Evolutionary conservation across 176 grass and related monocot genomes (phyloP).

Genomic region (Oryza glaberrima): DNA sequence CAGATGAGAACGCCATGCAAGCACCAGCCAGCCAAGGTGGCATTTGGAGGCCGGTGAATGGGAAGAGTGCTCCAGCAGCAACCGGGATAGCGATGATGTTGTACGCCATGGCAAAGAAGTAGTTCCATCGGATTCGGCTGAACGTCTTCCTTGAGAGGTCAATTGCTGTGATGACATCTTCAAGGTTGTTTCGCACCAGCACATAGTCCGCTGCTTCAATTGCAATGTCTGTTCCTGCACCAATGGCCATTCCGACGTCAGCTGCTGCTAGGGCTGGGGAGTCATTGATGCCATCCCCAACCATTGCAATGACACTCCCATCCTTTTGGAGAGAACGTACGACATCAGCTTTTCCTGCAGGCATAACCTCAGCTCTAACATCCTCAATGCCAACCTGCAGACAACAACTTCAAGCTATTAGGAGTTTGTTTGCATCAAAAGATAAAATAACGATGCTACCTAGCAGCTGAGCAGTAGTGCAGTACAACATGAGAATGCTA

Average conservation of each 20-base stretch:
- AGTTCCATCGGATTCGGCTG: conserved; percentile 77
- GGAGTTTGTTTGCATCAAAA: background rate
- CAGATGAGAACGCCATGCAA: conserved; percentile 93
- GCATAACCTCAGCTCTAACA: conserved; percentile 79
- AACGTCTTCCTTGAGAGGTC: conserved; percentile 91
- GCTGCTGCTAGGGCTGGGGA: conserved; percentile 83
- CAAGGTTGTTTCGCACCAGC: conserved; percentile 79
- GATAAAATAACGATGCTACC: conserved; percentile 8
- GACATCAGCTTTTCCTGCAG: conserved; percentile 61
- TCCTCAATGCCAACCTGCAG: conserved; percentile 76
- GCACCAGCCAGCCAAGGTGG: conserved; percentile 82
- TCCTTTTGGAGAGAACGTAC: conserved; percentile 64
- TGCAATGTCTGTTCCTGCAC: conserved; percentile 73
- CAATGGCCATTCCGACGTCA: conserved; percentile 90
- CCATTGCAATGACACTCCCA: conserved; percentile 70
- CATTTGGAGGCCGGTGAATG: conserved; percentile 63
- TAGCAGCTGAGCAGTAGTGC: background rate
- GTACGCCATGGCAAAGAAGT: conserved; percentile 82
- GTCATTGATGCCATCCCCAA: conserved; percentile 87
- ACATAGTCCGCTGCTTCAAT: conserved; percentile 86
- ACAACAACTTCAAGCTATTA: conserved; percentile 2
- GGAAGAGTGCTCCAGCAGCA: conserved; percentile 69
- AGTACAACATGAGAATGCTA: conserved; percentile 21
- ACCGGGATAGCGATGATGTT: conserved; percentile 72
- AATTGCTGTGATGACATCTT: conserved; percentile 94